Evolutionary conservation across 805 yeast genomes (phyloP).

Genomic region (Saturnispora diversa): DNA sequence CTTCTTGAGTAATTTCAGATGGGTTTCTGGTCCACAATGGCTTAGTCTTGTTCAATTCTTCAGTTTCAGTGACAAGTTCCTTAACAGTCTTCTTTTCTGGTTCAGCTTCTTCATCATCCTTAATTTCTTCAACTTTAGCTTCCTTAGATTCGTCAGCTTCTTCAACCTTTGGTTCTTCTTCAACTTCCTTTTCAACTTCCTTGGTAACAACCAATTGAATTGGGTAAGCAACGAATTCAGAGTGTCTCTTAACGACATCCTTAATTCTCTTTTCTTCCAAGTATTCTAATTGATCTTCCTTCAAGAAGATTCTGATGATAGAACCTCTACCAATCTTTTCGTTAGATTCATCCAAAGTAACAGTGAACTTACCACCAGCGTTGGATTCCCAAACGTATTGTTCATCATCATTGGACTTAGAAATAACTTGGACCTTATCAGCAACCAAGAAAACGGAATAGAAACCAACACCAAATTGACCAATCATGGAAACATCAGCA

Average conservation of each 20-base stretch:
- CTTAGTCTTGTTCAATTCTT: slow-evolving; percentile 97
- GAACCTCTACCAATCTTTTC: slow-evolving; percentile 94
- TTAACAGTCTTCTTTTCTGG: slow-evolving; percentile 80
- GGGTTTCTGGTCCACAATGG: slow-evolving; percentile 99
- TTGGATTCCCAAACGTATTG: slow-evolving; percentile 99
- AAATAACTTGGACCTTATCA: slow-evolving; percentile 95
- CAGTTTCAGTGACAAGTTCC: slow-evolving; percentile 91
- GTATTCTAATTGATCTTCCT: slow-evolving; percentile 98
- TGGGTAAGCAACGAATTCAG: slow-evolving; percentile 99
- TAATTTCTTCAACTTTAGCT: slow-evolving; percentile 41
- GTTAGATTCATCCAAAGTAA: slow-evolving; percentile 79
- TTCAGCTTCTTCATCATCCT: slow-evolving; percentile 54
- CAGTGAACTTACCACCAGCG: slow-evolving; percentile 99
- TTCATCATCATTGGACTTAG: slow-evolving; percentile 98
- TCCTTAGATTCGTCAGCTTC: slow-evolving; percentile 48
- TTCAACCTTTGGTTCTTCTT: slow-evolving; percentile 50
- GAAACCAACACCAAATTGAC: slow-evolving; percentile 99
- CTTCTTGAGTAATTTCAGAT: slow-evolving; percentile 93
- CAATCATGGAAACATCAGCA: slow-evolving; percentile 99
- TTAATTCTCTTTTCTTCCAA: slow-evolving; percentile 99
- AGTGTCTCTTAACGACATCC: slow-evolving; percentile 98
- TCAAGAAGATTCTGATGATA: slow-evolving; percentile 86
- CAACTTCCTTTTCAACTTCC: slow-evolving; percentile 97
- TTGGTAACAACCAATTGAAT: slow-evolving; percentile 96
- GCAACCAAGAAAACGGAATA: slow-evolving; percentile 98